Evolutionary conservation across 148 eudicot genomes (phyloP).

Genomic region (Limonium bicolor): DNA sequence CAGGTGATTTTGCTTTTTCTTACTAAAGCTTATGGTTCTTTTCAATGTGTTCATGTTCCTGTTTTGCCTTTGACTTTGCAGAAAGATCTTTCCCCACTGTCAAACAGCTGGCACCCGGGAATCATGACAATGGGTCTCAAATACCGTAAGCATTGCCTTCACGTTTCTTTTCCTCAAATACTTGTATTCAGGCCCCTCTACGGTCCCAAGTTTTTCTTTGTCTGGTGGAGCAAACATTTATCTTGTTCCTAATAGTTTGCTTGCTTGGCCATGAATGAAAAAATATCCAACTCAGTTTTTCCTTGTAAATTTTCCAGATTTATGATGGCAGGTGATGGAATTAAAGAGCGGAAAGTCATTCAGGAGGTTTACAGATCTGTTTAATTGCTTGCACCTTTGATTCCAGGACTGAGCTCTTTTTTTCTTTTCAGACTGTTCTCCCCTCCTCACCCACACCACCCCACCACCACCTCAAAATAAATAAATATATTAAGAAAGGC

Average conservation of each 20-base stretch:
- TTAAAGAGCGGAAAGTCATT: conserved; percentile 54
- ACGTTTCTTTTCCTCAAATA: not conserved
- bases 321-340: conserved; percentile 89
- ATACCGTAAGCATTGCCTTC: conserved; percentile 62
- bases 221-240: too few relatives aligned
- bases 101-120: conserved; percentile 53
- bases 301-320: conserved; percentile 31
- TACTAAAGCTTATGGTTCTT: conserved; percentile 1
- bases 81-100: conserved; percentile 93
- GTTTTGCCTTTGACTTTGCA: conserved; percentile 28
- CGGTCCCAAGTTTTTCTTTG: too few relatives aligned
- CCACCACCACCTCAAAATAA: too few relatives aligned
- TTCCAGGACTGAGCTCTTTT: not conserved
- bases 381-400: not conserved
- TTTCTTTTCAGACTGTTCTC: too few relatives aligned
- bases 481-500: too few relatives aligned
- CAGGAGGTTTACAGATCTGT: conserved; percentile 36
- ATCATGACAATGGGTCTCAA: conserved; percentile 31
- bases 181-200: too few relatives aligned
- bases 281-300: not conserved
- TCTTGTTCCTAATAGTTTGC: too few relatives aligned
- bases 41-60: too few relatives aligned
- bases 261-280: not conserved
- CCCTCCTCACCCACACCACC: too few relatives aligned
- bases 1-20: conserved; percentile 34